These are phyloP conservation scores for Tulasnella sp. DNA, from an alignment of 768 basidiomycete species.

Conservation along the genomic window DNA sequence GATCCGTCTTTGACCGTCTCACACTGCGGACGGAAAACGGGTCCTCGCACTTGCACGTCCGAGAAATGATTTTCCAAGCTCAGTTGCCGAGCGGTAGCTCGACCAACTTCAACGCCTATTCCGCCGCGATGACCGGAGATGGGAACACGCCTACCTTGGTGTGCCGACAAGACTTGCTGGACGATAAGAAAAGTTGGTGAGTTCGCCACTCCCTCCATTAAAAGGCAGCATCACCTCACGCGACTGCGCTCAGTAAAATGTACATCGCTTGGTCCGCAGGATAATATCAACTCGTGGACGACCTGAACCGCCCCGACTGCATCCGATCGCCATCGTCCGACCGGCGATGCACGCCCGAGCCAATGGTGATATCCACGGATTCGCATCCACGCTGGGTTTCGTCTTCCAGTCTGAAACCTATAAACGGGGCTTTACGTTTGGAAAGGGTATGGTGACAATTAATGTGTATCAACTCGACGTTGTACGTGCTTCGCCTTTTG, in stretches of 20 bases:
- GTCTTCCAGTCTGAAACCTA: slow-evolving; percentile 63
- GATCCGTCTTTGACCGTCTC: slow-evolving; percentile 67
- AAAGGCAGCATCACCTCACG: background rate
- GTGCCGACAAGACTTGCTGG: slow-evolving; percentile 73
- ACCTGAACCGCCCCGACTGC: slow-evolving; percentile 79
- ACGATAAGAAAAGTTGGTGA: slow-evolving; percentile 67
- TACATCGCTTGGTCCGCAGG: slow-evolving; percentile 48
- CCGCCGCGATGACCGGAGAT: slow-evolving; percentile 45
- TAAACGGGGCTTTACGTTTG: slow-evolving; percentile 78
- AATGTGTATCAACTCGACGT: slow-evolving; percentile 87
- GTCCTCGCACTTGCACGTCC: slow-evolving; percentile 46
- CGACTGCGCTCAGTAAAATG: slow-evolving; percentile 5
- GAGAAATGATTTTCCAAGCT: slow-evolving; percentile 83
- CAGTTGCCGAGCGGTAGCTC: slow-evolving; percentile 54
- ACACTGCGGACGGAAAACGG: slow-evolving; percentile 79
- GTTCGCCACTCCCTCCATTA: slow-evolving; percentile 36
- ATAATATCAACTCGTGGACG: slow-evolving; percentile 78
- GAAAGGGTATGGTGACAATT: slow-evolving; percentile 69
- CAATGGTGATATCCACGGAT: slow-evolving; percentile 72
- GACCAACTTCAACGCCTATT: background rate
- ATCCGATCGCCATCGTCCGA: slow-evolving; percentile 84
- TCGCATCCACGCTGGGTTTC: slow-evolving; percentile 80
- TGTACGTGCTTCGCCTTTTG: slow-evolving; percentile 47
- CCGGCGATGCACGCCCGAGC: slow-evolving; percentile 80
- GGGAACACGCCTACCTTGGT: slow-evolving; percentile 68